phyloP scores from a whole-genome alignment of 73 alveolate species.

The Paramecium primaurelia region DNA sequence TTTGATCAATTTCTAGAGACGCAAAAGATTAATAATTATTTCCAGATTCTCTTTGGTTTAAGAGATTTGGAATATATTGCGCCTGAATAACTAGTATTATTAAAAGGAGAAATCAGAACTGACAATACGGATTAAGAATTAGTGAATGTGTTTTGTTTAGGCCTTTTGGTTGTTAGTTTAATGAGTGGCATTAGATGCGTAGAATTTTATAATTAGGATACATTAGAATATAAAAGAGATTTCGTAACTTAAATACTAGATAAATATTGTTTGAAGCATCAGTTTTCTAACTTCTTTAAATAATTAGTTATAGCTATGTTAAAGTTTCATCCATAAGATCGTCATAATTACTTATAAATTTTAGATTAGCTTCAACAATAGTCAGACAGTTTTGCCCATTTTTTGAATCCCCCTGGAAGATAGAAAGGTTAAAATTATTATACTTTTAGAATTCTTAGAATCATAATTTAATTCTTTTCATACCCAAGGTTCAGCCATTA shows the following conservation, averaged over 20 bases:
- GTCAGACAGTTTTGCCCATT: background rate
- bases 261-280: background rate
- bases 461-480: background rate
- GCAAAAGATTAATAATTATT: background rate
- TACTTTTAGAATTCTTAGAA: background rate
- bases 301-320: background rate
- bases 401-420: constrained; percentile 3
- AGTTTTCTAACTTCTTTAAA: background rate
- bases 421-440: background rate
- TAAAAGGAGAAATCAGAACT: background rate
- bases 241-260: background rate
- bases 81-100: background rate
- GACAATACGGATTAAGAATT: background rate
- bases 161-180: background rate
- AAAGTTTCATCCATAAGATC: background rate
- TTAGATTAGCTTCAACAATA: background rate
- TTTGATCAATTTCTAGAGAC: background rate
- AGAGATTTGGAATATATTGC: constrained; percentile 27
- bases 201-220: background rate
- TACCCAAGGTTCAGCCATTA: background rate
- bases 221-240: background rate
- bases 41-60: background rate
- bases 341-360: background rate
- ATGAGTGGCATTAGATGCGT: background rate
- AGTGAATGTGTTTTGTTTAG: constrained; percentile 15